Base-by-base conservation (phyloP, 2,329 filamentous ascomycete genomes). In the Sporothrix luriei region DNA sequence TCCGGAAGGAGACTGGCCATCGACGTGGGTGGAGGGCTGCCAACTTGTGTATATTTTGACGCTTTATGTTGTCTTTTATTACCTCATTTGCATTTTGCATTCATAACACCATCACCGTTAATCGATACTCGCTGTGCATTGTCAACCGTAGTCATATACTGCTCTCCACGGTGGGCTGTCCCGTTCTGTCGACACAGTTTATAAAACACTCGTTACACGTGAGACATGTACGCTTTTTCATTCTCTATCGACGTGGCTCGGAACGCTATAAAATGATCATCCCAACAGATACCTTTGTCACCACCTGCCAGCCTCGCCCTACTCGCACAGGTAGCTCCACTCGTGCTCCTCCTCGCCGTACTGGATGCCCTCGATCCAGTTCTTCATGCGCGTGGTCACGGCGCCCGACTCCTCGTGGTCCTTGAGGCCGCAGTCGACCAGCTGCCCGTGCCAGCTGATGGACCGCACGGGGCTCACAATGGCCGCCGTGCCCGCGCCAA, bases 351-450 rank as follows among this genome's bases (percentile, higher is more conserved):
- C 91, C 73, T 97, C 94, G 73, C 95, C 95, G 78, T 98, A 97
- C 82, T 98, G 94, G 75, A 96, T 94, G 38, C 83, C 90, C 83
- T 97, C 94, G 73, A 99, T 97, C 95, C 95, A 99, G 76, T 90
- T 87, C 88, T 97, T 97, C 90, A 99, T 94, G 80, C 87, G 87
- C 76, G 88, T 82, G 11, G 95, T 91, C 76, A 98, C 85, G 77
- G 94, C 90, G 55, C 95, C 95, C 13, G 93, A 93, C 83, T 99
- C 94, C 80, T 96, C 87, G 62, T 88, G 84, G 74, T 91, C 88
- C 78, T 87, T 87, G 74, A 99, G 82, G 3, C 94, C 94, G 78
- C 95, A 97, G 76, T 92, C 86, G 38, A 99, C 89, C 72, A 91
- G 78, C 76, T 91, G 84, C 68, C 91, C 93, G 80, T 89, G 91